phyloP scores from a whole-genome alignment of 108 stramenopile species.

The Pseudonitzschia multistriata region DNA sequence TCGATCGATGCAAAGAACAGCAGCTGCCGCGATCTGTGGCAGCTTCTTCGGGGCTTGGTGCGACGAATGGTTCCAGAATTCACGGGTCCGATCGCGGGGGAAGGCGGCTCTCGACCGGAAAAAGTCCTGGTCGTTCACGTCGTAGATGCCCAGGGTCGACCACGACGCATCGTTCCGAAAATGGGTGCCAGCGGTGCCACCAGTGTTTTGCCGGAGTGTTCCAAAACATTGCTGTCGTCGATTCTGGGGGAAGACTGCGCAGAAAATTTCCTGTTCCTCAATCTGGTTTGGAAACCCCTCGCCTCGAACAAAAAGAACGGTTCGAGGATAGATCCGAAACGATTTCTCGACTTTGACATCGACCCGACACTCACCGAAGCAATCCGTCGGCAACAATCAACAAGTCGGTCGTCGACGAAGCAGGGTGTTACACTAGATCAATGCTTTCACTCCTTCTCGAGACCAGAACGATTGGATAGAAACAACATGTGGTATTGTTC shows the following conservation, averaged over 20 bases:
- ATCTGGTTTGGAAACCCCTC: conserved; percentile 43
- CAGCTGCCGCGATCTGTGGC: conserved; percentile 52
- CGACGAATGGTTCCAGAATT: conserved; percentile 26
- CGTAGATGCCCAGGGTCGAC: conserved; percentile 24
- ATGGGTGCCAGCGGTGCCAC: conserved; percentile 10
- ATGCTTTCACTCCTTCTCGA: conserved; percentile 74
- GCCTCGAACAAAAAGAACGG: conserved; percentile 1
- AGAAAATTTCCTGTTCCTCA: conserved; percentile 42
- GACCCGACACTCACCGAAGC: conserved; percentile 36
- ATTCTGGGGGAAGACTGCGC: conserved; percentile 37
- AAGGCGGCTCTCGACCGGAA: conserved; percentile 7
- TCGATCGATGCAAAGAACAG: conserved; percentile 39
- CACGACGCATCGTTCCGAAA: conserved; percentile 28
- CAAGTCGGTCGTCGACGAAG: conserved; percentile 1
- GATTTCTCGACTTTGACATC: conserved; percentile 29
- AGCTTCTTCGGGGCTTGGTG: conserved; percentile 49
- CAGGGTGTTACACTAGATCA: conserved; percentile 61
- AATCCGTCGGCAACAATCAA: conserved; percentile 5
- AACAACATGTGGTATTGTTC: conserved; percentile 91
- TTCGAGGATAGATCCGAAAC: conserved; percentile 14
- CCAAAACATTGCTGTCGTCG: conserved; percentile 24
- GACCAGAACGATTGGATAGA: conserved; percentile 86
- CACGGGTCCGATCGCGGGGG: background rate
- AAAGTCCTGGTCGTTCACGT: conserved; percentile 36
- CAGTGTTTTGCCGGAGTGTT: conserved; percentile 27